Conservation (phyloP, 306 rosid genomes). For the Dryas alaskensis region DNA sequence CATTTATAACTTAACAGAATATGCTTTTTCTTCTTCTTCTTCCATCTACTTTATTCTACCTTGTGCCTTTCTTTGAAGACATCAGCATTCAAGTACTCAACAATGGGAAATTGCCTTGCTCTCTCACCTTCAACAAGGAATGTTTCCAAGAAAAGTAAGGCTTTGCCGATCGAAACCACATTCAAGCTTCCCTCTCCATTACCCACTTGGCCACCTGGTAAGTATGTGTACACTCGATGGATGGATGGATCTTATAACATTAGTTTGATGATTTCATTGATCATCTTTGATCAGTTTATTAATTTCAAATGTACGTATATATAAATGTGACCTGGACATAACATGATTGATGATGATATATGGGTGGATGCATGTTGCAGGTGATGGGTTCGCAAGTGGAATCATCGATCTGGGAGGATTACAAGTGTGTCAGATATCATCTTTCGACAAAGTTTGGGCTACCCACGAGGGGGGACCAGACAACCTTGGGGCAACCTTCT, state of each 20-base stretch:
- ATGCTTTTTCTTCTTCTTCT: constrained; percentile 25
- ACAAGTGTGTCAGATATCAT: constrained; percentile 47
- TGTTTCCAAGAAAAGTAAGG: constrained; percentile 25
- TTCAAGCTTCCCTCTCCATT: constrained; percentile 59
- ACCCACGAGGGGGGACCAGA: constrained; percentile 56
- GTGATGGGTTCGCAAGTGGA: constrained; percentile 57
- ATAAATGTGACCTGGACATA: no score
- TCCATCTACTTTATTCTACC: constrained; percentile 1
- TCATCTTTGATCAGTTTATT: no score
- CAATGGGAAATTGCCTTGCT: constrained; percentile 40
- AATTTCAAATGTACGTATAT: no score
- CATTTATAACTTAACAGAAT: not conserved
- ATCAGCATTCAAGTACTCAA: not conserved
- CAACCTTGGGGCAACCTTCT: constrained; percentile 52
- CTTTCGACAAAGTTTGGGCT: constrained; percentile 60
- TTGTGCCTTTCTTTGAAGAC: not conserved
- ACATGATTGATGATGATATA: not conserved
- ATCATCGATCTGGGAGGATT: constrained; percentile 64
- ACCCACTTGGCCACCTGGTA: constrained; percentile 40
- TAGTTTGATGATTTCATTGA: no score
- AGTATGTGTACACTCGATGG: constrained; percentile 21
- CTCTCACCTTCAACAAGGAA: constrained; percentile 20
- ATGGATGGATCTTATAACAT: no score
- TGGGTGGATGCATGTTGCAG: constrained; percentile 12
- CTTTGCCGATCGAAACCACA: constrained; percentile 42